Evolutionary conservation across 2,329 filamentous ascomycete species (phyloP), one percentile per base, ranked within the genome.

Genomic region (Talaromyces sp.): DNA sequence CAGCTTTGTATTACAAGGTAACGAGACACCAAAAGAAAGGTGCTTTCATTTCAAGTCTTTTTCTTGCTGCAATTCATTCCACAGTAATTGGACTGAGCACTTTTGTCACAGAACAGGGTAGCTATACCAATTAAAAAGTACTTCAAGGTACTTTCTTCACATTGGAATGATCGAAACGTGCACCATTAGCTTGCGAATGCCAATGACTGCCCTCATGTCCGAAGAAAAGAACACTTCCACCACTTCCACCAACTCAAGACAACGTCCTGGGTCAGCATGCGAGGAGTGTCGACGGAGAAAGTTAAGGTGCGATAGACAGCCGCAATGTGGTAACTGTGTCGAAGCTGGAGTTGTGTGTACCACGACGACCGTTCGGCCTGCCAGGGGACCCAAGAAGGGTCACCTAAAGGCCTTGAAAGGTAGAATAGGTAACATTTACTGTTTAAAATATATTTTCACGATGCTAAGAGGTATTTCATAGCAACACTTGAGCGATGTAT

Each of bases 201-300:
- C 60, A 41, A 54, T 62, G 47, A 47, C 60, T 37, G 24, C 61
- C 52, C 49, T 63, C 14, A 63, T 63, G 61, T 57, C 64, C 33
- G 64, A 62, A 52, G 60, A 66, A 35, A 66, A 66, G 52, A 52
- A n/a, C 22, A 14, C 33, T 33, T 24, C 43, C 24, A 47, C 24
- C 31, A 49, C 52, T 27, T 59, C 52, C 10, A 47, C 63, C 11
- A 31, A 58, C 19, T 72, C 70, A 16, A 70, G 72, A 16, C 72
- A 73, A 63, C 70, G 70, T 2, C 72, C 72, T 6, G 72, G 72
- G 16, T 66, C 65, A 57, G 95, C 95, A 39, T 99, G 95, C 77
- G 91, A 96, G 74, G 89, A 98, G 68, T 99, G 95, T 76, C 86
- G 94, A 72, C 95, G 93, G 79, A 86, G 94, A 75, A 98, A 98